These are phyloP conservation scores for Erysimum cheiranthoides DNA, from an alignment of 345 rosid genomes.

Conservation along the genomic window DNA sequence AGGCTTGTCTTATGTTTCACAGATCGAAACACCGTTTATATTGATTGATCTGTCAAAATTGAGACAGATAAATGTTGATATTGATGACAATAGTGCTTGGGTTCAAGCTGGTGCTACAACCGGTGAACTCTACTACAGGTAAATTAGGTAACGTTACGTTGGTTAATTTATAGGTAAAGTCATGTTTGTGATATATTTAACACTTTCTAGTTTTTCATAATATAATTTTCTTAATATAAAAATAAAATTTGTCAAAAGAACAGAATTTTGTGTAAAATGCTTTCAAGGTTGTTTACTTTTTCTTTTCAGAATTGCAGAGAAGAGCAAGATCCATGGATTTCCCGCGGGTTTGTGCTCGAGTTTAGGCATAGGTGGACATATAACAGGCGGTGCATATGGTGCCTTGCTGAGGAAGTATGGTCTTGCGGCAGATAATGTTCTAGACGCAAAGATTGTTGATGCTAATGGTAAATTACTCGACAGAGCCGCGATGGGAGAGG, in stretches of 20 bases:
- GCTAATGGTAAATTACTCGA: slow-evolving; percentile 59
- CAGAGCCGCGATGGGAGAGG: slow-evolving; percentile 66
- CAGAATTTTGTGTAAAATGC: no score
- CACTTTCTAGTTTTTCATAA: no score
- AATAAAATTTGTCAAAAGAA: no score
- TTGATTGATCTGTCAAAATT: slow-evolving; percentile 57
- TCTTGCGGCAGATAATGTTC: slow-evolving; percentile 72
- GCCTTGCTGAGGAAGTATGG: slow-evolving; percentile 77
- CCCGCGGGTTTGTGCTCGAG: slow-evolving; percentile 71
- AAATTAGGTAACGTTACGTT: not conserved
- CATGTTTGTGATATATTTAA: no score
- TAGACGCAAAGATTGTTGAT: slow-evolving; percentile 67
- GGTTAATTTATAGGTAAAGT: not conserved
- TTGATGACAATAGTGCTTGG: slow-evolving; percentile 58
- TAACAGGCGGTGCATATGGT: slow-evolving; percentile 72
- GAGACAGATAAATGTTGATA: slow-evolving; percentile 52
- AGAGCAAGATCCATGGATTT: slow-evolving; percentile 61
- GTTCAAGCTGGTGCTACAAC: slow-evolving; percentile 68
- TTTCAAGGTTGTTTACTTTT: no score
- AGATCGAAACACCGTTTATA: slow-evolving; percentile 54
- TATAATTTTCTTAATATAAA: no score
- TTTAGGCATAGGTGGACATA: slow-evolving; percentile 66
- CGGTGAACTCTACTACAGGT: slow-evolving; percentile 59
- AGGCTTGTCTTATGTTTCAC: slow-evolving; percentile 60
- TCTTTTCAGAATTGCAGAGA: slow-evolving; percentile 53